Base-by-base conservation (phyloP, 805 yeast species). In the Deakozyma indianensis region DNA sequence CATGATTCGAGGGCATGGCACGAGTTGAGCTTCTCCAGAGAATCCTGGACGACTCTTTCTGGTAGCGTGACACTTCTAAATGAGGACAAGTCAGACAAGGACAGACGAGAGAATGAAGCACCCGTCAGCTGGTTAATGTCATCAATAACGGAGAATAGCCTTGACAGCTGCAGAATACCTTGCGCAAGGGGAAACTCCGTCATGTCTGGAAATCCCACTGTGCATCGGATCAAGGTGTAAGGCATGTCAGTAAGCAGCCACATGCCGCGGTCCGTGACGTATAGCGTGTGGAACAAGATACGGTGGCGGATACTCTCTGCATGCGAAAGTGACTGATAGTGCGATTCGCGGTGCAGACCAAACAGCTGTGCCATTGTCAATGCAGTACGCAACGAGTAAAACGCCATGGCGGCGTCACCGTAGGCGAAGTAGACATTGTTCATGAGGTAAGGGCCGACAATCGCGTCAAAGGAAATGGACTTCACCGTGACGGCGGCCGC, bases 241-340 rank as follows among this genome's bases (percentile, higher is more conserved):
- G 38, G 38, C 38, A 32, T 32, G 38, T 32, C 38, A 14, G 38
- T 14, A 7, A 32, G 38, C 18, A 32, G 38, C 38, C 38, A 32
- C 18, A 32, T 9, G 18, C 38, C 38, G 16, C 38, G 38, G 38
- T 32, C 38, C 7, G 38, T 32, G 5, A 32, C 38, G 16, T 32
- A 32, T 4, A 32, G 38, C 11, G 38, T 32, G 18, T 32, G 38
- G 16, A 32, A 32, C 5, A 32, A 20, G 16, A 32, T 32, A 5
- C 38, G 38, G 18, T 32, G 38, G 18, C 38, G 38, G 38, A 32
- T n/a, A 20, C 5, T 20, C 18, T 32, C 38, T 14, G 38, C 11
- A 20, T n/a, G 38, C 9, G 18, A 9, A 32, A 32, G 38, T 5
- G 38, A 7, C 18, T 7, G 18, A n/a, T 32, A 32, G 18, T 32